Conservation (phyloP, 2,329 filamentous ascomycete genomes). For the Ophiocordyceps camponoti-leonardi region DNA sequence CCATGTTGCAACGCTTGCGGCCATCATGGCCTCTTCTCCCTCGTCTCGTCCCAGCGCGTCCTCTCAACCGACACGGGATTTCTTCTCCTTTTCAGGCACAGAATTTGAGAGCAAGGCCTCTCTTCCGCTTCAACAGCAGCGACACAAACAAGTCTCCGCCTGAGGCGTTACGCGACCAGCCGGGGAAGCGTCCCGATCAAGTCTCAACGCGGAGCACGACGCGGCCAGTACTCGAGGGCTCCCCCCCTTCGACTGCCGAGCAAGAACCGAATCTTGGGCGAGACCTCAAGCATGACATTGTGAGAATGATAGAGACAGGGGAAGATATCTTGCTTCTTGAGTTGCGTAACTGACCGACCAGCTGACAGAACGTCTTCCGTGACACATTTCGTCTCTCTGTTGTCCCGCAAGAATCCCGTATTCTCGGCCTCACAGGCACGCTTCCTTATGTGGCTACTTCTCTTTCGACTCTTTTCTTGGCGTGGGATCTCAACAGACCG, state of each 20-base stretch:
- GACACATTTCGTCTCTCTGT: conserved; percentile 48
- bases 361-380: conserved; percentile 41
- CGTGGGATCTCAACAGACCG: conserved; percentile 64
- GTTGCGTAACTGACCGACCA: not conserved
- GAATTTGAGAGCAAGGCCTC: conserved; percentile 2
- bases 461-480: conserved; percentile 61
- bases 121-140: conserved; percentile 7
- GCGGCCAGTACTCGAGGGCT: conserved; percentile 28
- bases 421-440: conserved; percentile 59
- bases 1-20: conserved; percentile 14
- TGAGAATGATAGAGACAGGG: conserved; percentile 18
- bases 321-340: no score
- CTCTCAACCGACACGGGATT: not conserved
- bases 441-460: conserved; percentile 78
- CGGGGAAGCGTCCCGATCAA: conserved; percentile 38
- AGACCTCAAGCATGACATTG: conserved; percentile 32
- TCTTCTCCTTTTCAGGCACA: not conserved
- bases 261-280: conserved; percentile 11
- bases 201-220: conserved; percentile 42
- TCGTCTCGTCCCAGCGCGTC: conserved; percentile 4
- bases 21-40: conserved; percentile 4
- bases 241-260: conserved; percentile 7
- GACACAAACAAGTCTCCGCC: conserved; percentile 11
- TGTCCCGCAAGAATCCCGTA: conserved; percentile 51
- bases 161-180: conserved; percentile 34